Base-by-base conservation (phyloP, 768 basidiomycete species). In the Myochromella boudieri region DNA sequence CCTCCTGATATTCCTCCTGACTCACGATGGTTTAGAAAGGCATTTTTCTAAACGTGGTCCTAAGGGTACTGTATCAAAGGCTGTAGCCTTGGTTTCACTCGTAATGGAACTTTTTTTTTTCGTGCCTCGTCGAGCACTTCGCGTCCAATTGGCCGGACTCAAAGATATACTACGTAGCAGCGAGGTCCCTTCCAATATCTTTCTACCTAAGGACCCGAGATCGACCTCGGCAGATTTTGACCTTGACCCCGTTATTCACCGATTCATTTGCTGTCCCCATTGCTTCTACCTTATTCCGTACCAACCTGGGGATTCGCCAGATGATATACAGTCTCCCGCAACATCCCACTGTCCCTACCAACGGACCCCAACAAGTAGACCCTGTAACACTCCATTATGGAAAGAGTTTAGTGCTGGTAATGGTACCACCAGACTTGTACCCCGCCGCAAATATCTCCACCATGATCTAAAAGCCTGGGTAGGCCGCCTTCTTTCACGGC, bases 71-170 rank as follows among this genome's bases (percentile, higher is more conserved):
- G 32, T 17, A 3, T 15, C 22, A 7, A 34, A 36, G 14, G 29
- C 42, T 14, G 42, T 24, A 8, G 20, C 32, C 4, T n/a, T 44
- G 3, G 42, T 44, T 24, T 32, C 42, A 12, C 24, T 44, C 3
- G 42, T 44, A 2, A 25, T 44, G 32, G 32, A 34, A 44, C 32
- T 34, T n/a, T 15, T 42, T 3, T 42, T 28, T 17, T 42, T 42
- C 20, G 17, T 28, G 17, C 14, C 41, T 15, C 26, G 32, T 9
- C 28, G 42, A 17, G 42, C 29, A 6, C 28, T 32, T 21, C 29
- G 42, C 25, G 29, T 20, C 8, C 42, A 43, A 10, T 24, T 43
- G 4, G 42, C 28, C 22, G 42, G 42, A 3, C 28, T 24, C 8
- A 22, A 22, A 14, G 42, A 43, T 34, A 10, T 33, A 2, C 31